These are phyloP conservation scores for Epicoccum sorghinum DNA, from an alignment of 2,329 filamentous ascomycete species.

Conservation along the genomic window DNA sequence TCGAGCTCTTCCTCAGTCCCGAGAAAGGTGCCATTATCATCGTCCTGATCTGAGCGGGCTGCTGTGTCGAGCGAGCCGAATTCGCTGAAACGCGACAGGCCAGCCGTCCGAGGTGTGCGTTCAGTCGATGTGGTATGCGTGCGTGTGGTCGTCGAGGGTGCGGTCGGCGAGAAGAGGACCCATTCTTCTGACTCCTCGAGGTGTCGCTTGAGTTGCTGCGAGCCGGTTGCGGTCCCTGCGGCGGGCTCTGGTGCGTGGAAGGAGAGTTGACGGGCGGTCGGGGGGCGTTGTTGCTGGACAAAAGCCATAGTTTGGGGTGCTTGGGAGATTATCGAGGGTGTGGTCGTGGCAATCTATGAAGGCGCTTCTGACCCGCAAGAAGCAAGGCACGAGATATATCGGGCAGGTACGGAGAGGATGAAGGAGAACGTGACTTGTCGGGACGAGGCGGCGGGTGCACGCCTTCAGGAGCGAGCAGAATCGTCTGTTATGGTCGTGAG, in stretches of 20 bases:
- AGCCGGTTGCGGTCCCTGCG: constrained; percentile 33
- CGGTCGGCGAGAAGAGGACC: constrained; percentile 82
- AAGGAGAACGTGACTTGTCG: not conserved
- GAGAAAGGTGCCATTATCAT: constrained; percentile 50
- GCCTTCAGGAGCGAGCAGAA: constrained; percentile 14
- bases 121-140: constrained; percentile 70
- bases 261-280: constrained; percentile 42
- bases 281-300: constrained; percentile 47
- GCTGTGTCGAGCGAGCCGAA: constrained; percentile 77
- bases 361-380: constrained; percentile 13
- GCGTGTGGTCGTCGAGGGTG: constrained; percentile 68
- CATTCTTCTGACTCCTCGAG: constrained; percentile 86
- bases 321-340: constrained; percentile 9
- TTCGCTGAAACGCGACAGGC: constrained; percentile 77
- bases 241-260: constrained; percentile 38
- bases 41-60: constrained; percentile 60
- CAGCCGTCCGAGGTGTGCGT: constrained; percentile 69
- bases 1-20: constrained; percentile 76
- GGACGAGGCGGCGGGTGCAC: constrained; percentile 8
- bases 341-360: constrained; percentile 20
- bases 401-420: constrained; percentile 14
- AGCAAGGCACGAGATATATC: constrained; percentile 25
- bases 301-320: constrained; percentile 43
- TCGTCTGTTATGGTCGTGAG: constrained; percentile 18
- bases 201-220: constrained; percentile 51